phyloP scores from a whole-genome alignment of 257 asterid species.

The Plantago elongata region DNA sequence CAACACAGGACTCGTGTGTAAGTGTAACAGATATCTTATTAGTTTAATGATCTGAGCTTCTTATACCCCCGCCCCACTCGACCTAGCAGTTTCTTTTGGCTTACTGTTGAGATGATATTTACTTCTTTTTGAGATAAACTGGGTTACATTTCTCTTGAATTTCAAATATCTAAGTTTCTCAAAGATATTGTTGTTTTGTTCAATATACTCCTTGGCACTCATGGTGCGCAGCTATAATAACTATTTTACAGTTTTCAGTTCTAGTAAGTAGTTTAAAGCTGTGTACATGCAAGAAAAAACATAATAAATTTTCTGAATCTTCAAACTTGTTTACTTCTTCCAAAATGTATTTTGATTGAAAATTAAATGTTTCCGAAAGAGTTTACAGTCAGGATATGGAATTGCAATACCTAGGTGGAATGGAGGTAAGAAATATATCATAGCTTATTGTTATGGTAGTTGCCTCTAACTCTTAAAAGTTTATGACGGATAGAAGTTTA shows the following conservation, averaged over 20 bases:
- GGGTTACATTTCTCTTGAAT: not conserved
- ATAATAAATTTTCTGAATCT: too few relatives aligned
- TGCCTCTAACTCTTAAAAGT: too few relatives aligned
- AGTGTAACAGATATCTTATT: conserved; percentile 25
- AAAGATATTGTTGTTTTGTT: not conserved
- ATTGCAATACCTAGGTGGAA: too few relatives aligned
- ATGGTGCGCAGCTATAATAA: not conserved
- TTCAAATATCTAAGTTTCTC: conserved; percentile 1
- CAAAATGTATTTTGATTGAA: too few relatives aligned
- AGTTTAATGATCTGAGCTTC: conserved; percentile 4
- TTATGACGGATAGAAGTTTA: too few relatives aligned
- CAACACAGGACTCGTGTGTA: conserved; percentile 86
- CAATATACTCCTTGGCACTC: not conserved
- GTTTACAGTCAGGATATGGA: too few relatives aligned
- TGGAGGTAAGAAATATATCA: too few relatives aligned
- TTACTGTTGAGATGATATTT: not conserved
- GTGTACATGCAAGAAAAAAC: not conserved
- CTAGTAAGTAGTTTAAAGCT: not conserved
- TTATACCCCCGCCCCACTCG: not conserved
- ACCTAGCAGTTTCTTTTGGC: conserved; percentile 3
- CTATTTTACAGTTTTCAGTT: not conserved
- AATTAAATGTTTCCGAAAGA: too few relatives aligned
- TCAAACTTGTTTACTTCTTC: too few relatives aligned
- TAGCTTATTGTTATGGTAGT: too few relatives aligned
- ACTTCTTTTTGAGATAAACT: not conserved